Evolutionary conservation across 345 rosid genomes (phyloP).

Genomic region (Rhodamnia argentea): DNA sequence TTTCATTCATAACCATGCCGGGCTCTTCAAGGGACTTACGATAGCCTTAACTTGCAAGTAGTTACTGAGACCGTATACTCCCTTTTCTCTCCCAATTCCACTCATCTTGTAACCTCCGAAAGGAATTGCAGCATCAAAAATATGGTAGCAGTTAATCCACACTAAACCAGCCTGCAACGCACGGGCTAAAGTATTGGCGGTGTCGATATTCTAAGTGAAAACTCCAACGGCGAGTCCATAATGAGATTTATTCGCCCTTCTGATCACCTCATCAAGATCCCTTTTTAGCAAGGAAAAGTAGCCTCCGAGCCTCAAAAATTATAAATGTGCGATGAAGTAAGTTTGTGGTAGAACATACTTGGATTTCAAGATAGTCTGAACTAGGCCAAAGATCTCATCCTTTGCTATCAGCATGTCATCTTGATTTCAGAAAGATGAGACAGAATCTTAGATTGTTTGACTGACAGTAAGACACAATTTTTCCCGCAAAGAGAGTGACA

Average conservation of each 20-base stretch:
- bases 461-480: background rate
- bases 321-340: background rate
- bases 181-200: slow-evolving; percentile 56
- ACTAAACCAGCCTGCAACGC: slow-evolving; percentile 63
- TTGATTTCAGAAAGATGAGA: slow-evolving; percentile 15
- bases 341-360: slow-evolving; percentile 27
- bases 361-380: slow-evolving; percentile 78
- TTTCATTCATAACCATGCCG: slow-evolving; percentile 62
- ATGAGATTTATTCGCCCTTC: slow-evolving; percentile 40
- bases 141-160: slow-evolving; percentile 74
- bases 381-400: slow-evolving; percentile 98
- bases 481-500: background rate
- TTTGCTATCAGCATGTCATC: slow-evolving; percentile 87
- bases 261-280: slow-evolving; percentile 63
- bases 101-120: slow-evolving; percentile 97
- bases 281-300: slow-evolving; percentile 12
- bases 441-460: background rate
- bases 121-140: slow-evolving; percentile 81
- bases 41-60: slow-evolving; percentile 95
- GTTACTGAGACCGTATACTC: slow-evolving; percentile 58
- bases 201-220: slow-evolving; percentile 63
- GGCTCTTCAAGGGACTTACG: slow-evolving; percentile 68
- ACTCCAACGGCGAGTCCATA: slow-evolving; percentile 88
- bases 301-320: background rate
- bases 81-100: slow-evolving; percentile 84